Base-by-base conservation (phyloP, 441 rosid genomes). In the Macaranga tanarius region DNA sequence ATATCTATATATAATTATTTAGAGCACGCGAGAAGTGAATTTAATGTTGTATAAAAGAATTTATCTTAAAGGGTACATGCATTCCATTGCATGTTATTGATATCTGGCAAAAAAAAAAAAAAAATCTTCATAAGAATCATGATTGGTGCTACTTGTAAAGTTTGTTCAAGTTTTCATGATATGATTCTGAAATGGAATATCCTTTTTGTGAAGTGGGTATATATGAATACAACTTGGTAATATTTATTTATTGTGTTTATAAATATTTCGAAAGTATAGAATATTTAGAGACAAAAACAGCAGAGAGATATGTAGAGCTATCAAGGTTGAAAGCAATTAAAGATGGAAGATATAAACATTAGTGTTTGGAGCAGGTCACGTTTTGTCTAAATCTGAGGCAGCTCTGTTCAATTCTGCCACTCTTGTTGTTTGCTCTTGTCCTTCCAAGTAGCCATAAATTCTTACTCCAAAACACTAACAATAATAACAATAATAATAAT, bases 361-460 rank as follows among this genome's bases (percentile, higher is more conserved):
- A 11, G 38, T 44, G 25, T 6, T 17, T 42, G 22, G 26, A 64
- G 52, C 68, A 65, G 0, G 51, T 25, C 69, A 55, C 72, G 58
- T 60, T 59, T 38, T 51, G 67, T 51, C 50, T 34, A 54, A 52
- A 15, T 40, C 25, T 51, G 23, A n/a, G 70, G 70, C 69, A 55
- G 42, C 54, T 59, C 72, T 48, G 66, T 15, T 13, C 45, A 59
- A 4, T 16, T 59, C 67, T 67, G 77, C 62, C 40, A 34, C 58
- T 15, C 60, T 67, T 66, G 71, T 44, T 66, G 71, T 70, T 73
- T 56, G 71, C 66, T 57, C 66, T 73, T 67, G 66, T 74, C 77
- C 51, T 67, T 34, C 67, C 44, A 51, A 60, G 12, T 34, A 67
- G 51, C 60, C 20, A 38, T 67, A 59, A 67, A 48, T 67, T 63